Evolutionary conservation across 2,329 filamentous ascomycete species (phyloP).

Genomic region (Septoria linicola): DNA sequence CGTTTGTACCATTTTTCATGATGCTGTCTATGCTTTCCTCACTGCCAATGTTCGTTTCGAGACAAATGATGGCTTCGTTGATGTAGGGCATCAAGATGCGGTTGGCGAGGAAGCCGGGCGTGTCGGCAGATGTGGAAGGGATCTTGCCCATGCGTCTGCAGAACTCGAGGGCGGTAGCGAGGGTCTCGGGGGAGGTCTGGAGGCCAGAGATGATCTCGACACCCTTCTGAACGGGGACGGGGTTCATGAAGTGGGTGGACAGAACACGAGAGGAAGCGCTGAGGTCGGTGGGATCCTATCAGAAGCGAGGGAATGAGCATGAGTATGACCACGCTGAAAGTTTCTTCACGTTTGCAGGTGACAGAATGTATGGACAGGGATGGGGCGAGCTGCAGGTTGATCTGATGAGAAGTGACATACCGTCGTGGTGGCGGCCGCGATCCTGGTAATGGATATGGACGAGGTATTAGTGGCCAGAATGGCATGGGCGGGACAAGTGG

Average conservation of each 20-base stretch:
- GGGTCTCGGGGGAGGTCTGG: constrained; percentile 80
- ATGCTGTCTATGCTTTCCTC: constrained; percentile 93
- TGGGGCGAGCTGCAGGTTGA: neutral
- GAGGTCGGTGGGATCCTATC: constrained; percentile 71
- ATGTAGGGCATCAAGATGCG: constrained; percentile 99
- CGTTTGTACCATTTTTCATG: constrained; percentile 99
- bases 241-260: constrained; percentile 99
- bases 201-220: constrained; percentile 96
- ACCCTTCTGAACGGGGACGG: constrained; percentile 92
- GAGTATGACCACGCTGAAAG: constrained; percentile 25
- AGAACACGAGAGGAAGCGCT: constrained; percentile 83
- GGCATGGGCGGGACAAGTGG: constrained; percentile 78
- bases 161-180: constrained; percentile 80
- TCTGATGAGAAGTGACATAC: constrained; percentile 18
- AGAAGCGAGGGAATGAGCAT: constrained; percentile 10
- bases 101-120: constrained; percentile 93
- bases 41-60: constrained; percentile 86
- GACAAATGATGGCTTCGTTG: constrained; percentile 94
- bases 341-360: too few relatives aligned
- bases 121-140: constrained; percentile 80
- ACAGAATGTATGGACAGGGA: neutral
- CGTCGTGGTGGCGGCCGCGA: constrained; percentile 77
- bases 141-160: constrained; percentile 93
- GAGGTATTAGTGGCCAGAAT: constrained; percentile 97
- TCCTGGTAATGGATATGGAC: constrained; percentile 96